Evolutionary conservation across 768 basidiomycete species (phyloP), one percentile per base, ranked within the genome.

Genomic region (Agrocybe praecox): DNA sequence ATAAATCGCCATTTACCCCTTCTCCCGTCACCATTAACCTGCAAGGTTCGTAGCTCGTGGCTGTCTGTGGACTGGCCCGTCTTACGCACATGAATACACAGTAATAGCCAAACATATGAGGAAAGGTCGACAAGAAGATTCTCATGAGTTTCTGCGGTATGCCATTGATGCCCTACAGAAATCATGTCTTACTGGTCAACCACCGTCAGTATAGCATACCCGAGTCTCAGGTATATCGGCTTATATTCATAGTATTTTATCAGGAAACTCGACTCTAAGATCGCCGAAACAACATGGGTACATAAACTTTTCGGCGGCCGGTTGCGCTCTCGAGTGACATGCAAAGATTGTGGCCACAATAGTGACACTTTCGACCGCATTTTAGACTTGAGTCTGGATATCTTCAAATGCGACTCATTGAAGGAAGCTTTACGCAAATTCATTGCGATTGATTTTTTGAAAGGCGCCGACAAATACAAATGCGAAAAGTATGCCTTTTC

Each of bases 321-420:
- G 52, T 74, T 98, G 44, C 90, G 96, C 21, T 98, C 96, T 9
- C 83, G 97, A 23, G 96, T 99, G 52, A 86, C 85, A 17, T 98
- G 97, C 73, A 74, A 76, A 26, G 81, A 82, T 57, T 99, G 97
- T 71, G 76, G 80, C 8, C 76, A 95, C 72, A 90, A 92, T 67
- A 95, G 92, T 70, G 97, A 99, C 74, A 99, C 97, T 2, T 96
- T 94, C 68, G 97, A 99, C 78, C 85, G 88, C 62, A 91, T 96
- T 66, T 80, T 98, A 52, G 97, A 99, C 73, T 81, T 99, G 51
- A 94, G 92, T 68, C 76, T 99, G 58, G 97, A 98, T 70, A 90
- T 98, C 56, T 78, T 84, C 57, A 84, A 82, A 53, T 78, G 80
- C 29, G 70, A 77, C 29, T 79, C 78, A 3, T 64, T 98, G 49